Evolutionary conservation across 129 eudicot species (phyloP).

Genomic region (Solidago caesia): DNA sequence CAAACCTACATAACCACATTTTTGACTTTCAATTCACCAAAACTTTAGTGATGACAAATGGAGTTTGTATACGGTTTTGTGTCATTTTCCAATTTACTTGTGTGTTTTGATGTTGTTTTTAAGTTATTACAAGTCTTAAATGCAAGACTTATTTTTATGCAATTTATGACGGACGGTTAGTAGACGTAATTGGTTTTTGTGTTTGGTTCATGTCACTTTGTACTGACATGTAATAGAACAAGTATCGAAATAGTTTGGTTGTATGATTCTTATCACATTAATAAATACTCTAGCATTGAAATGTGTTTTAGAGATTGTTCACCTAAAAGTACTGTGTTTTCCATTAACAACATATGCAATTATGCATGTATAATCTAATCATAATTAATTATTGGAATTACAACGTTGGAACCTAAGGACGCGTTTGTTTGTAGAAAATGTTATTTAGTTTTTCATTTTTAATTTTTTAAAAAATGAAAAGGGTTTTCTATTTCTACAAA

Average conservation of each 20-base stretch:
- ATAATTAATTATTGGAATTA: too few relatives aligned
- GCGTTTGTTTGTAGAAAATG: too few relatives aligned
- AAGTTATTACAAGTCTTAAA: too few relatives aligned
- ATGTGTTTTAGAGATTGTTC: neutral
- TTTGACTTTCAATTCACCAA: slow-evolving; percentile 14
- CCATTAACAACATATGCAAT: too few relatives aligned
- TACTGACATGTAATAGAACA: neutral
- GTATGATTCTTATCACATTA: too few relatives aligned
- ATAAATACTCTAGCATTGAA: neutral
- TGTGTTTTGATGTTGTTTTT: too few relatives aligned
- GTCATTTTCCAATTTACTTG: neutral
- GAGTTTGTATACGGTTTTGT: neutral
- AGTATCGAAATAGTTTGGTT: neutral
- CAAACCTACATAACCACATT: slow-evolving; percentile 33
- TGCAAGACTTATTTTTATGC: neutral
- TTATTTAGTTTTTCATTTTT: too few relatives aligned
- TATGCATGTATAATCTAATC: too few relatives aligned
- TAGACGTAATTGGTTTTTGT: neutral
- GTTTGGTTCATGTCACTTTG: neutral
- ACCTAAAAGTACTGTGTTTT: neutral
- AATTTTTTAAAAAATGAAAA: too few relatives aligned
- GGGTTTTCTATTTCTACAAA: too few relatives aligned
- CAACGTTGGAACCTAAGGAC: neutral
- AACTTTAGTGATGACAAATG: slow-evolving; percentile 16
- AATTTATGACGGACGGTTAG: neutral